Percentiles rank a stretch among this genome's conserved stretches.
These are phyloP conservation scores for Sarocladium kiliense DNA, from an alignment of 2,329 filamentous ascomycete genomes.

Conservation along the genomic window DNA sequence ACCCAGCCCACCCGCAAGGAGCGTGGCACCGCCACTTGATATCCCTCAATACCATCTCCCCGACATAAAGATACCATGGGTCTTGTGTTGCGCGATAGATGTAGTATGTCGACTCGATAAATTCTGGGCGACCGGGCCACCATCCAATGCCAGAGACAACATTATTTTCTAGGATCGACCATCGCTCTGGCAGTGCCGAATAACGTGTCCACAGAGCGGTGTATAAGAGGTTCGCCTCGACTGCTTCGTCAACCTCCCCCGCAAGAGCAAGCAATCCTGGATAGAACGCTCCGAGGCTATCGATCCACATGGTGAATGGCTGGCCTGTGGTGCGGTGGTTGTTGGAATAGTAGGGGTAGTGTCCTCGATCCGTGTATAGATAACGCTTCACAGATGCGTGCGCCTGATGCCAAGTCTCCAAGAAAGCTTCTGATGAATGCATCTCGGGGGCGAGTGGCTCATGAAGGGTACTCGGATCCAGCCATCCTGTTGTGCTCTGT, in stretches of 20 bases:
- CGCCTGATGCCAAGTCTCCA: conserved; percentile 78
- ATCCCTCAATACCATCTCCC: conserved; percentile 90
- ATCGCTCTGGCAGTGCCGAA: conserved; percentile 88
- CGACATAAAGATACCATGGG: conserved; percentile 93
- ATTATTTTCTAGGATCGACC: conserved; percentile 78
- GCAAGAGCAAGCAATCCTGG: conserved; percentile 81
- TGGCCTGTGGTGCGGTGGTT: conserved; percentile 85
- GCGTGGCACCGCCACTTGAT: conserved; percentile 87
- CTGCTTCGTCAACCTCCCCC: conserved; percentile 85
- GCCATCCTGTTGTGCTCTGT: conserved; percentile 39
- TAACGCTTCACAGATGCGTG: conserved; percentile 86
- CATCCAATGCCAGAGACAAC: conserved; percentile 85
- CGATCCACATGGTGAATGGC: conserved; percentile 87
- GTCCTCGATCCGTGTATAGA: conserved; percentile 69
- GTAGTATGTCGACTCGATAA: conserved; percentile 95
- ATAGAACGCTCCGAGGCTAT: conserved; percentile 93
- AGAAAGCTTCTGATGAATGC: conserved; percentile 71
- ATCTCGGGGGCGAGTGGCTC: conserved; percentile 56
- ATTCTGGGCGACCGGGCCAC: conserved; percentile 95
- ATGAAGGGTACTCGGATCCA: conserved; percentile 61
- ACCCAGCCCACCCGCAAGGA: conserved; percentile 85
- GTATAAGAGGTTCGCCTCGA: conserved; percentile 83
- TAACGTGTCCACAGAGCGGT: conserved; percentile 94
- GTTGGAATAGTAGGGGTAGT: conserved; percentile 91
- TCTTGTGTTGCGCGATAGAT: conserved; percentile 91